A percentile compares a stretch with the other conserved stretches of the same genome.
Conservation (phyloP, 2,329 filamentous ascomycete genomes). For the Microsporum canis region DNA sequence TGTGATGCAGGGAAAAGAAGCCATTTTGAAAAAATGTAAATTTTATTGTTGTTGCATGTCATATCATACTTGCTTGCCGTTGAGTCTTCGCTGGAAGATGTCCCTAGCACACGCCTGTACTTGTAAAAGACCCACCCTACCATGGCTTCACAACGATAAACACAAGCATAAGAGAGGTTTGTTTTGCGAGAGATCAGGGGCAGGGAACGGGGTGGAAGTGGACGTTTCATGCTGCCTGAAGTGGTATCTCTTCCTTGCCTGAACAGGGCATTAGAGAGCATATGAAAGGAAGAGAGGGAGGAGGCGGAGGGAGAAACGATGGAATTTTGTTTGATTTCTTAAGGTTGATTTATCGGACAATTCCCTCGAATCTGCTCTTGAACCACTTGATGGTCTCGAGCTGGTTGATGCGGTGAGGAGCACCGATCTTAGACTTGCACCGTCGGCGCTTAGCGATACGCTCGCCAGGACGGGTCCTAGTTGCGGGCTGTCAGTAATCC, state of each 20-base stretch:
- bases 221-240: background rate
- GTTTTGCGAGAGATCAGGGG: background rate
- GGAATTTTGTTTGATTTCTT: conserved; percentile 1
- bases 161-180: background rate
- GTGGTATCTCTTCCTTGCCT: background rate
- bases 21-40: conserved; percentile 8
- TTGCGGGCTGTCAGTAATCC: background rate
- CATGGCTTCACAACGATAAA: background rate
- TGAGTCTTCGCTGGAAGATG: background rate
- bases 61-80: conserved; percentile 5
- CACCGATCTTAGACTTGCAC: conserved; percentile 73
- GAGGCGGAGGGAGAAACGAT: background rate
- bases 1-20: conserved; percentile 35
- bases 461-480: conserved; percentile 87
- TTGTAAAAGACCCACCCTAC: background rate
- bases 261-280: conserved; percentile 1
- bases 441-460: conserved; percentile 92
- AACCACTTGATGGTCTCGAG: conserved; percentile 97
- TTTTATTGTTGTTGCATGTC: conserved; percentile 10
- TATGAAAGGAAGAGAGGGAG: background rate
- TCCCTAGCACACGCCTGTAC: background rate
- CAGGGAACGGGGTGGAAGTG: background rate
- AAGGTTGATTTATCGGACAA: conserved; percentile 69
- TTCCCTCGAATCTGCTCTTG: conserved; percentile 92
- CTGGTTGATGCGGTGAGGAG: conserved; percentile 86